Conservation (phyloP, 176 grass and related monocot genomes). For the Ensete ventricosum region DNA sequence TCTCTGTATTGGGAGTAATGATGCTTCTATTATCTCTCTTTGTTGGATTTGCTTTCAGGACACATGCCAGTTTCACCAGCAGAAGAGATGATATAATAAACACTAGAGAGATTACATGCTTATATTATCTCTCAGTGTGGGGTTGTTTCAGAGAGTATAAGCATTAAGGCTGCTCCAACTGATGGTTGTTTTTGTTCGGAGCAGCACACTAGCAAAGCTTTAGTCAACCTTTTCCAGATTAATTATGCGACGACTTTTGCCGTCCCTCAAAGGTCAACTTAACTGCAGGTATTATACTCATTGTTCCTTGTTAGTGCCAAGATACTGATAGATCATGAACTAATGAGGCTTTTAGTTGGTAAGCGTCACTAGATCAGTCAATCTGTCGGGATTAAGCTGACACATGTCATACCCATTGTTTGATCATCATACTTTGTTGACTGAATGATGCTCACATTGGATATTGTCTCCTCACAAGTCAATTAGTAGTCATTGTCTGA, state of each 20-base stretch:
- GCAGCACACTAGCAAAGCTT: background rate
- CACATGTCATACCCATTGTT: background rate
- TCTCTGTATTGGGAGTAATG: background rate
- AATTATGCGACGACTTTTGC: background rate
- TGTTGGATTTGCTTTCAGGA: background rate
- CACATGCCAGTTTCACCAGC: background rate
- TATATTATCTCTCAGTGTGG: no score
- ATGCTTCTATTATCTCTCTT: background rate
- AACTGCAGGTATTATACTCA: background rate
- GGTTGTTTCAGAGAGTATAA: no score
- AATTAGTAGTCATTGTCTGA: background rate
- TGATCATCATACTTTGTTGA: background rate
- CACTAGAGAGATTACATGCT: no score
- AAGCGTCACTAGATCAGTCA: background rate
- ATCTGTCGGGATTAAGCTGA: slow-evolving; percentile 5
- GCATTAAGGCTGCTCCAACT: no score
- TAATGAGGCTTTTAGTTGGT: background rate
- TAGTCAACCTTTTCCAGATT: background rate
- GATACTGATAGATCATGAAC: no score
- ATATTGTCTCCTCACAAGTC: background rate
- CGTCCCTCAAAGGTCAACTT: background rate
- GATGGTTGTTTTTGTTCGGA: background rate
- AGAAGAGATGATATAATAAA: no score
- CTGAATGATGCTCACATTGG: background rate
- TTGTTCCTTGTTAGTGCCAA: background rate